Base-by-base conservation (phyloP, 805 yeast species). In the Teunomyces stri region DNA sequence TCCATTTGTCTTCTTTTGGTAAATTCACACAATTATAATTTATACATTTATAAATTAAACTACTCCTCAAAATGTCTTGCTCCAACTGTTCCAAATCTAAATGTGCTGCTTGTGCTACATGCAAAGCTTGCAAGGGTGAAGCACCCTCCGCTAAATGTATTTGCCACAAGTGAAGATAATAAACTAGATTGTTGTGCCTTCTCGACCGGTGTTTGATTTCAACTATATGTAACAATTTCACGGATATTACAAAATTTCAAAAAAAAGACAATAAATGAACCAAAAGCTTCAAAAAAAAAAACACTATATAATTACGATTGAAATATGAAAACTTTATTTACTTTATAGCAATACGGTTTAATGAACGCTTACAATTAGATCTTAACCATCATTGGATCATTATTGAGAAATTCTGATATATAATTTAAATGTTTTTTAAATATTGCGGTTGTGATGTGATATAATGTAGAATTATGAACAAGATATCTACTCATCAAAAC, bases 81-180 rank as follows among this genome's bases (percentile, higher is more conserved):
- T 43, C 48, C 44, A 30, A 46, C 45, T 50, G 53, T 46, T 34
- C 49, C 49, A 50, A 47, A 33, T 40, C 25, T n/a, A 12, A 22
- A 18, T 37, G 40, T 21, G 7, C 40, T 20, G 29, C 46, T 44
- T 50, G 53, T 45, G 30, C 51, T 28, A 45, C 27, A 47, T 50
- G 53, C 49, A 50, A 47, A 25, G 20, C 51, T 25, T 50, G 53
- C 45, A 43, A 31, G 16, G 34, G 16, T 37, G 16, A 20, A 20
- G 16, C 16, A 13, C 13, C 49, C 13, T 22, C 38, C 10, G 6
- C 37, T 28, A 47, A 50, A 39, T 50, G 53, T 37, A 40, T 46
- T 16, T 50, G 53, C 45, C 47, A 47, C 47, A 50, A 50, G 42
- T 50, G 36, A 43, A n/a, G 11, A 13, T 37, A 6, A 9, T 9